A percentile compares a stretch with the other conserved stretches of the same genome.
These are phyloP conservation scores for Alternaria metachromatica DNA, from an alignment of 2,329 filamentous ascomycete genomes.

Conservation along the genomic window DNA sequence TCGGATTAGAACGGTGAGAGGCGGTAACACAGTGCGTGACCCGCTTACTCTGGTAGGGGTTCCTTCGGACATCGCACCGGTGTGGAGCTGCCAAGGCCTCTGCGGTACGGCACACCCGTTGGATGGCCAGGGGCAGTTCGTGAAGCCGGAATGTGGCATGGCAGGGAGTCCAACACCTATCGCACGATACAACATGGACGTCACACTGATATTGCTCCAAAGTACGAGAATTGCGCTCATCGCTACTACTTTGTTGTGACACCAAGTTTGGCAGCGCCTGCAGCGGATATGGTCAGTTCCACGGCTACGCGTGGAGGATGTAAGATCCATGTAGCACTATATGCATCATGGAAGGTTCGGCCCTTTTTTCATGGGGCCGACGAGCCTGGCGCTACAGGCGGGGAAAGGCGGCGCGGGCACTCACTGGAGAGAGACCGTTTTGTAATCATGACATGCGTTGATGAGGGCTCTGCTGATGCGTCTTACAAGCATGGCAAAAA, in stretches of 20 bases:
- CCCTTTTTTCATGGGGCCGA: not conserved
- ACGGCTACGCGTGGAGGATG: not conserved
- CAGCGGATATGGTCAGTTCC: not conserved
- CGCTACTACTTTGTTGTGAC: not conserved
- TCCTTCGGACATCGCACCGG: not conserved
- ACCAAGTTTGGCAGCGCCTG: not conserved
- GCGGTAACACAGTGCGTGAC: not conserved
- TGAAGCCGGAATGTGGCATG: not conserved
- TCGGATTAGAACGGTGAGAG: not conserved
- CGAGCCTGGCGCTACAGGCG: no score
- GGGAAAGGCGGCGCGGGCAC: not conserved
- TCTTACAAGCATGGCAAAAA: not conserved
- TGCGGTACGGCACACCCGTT: not conserved
- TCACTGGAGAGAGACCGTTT: not conserved
- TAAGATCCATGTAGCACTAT: not conserved
- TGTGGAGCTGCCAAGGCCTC: not conserved
- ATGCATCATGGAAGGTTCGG: not conserved
- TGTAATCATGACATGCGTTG: not conserved
- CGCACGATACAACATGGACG: not conserved
- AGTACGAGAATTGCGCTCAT: not conserved
- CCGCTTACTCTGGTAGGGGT: not conserved
- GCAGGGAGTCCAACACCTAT: not conserved
- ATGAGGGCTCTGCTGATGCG: not conserved
- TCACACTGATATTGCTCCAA: not conserved
- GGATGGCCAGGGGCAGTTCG: not conserved